phyloP scores from a whole-genome alignment of 2,329 filamentous ascomycete genomes.

The Aspergillus sp. region DNA sequence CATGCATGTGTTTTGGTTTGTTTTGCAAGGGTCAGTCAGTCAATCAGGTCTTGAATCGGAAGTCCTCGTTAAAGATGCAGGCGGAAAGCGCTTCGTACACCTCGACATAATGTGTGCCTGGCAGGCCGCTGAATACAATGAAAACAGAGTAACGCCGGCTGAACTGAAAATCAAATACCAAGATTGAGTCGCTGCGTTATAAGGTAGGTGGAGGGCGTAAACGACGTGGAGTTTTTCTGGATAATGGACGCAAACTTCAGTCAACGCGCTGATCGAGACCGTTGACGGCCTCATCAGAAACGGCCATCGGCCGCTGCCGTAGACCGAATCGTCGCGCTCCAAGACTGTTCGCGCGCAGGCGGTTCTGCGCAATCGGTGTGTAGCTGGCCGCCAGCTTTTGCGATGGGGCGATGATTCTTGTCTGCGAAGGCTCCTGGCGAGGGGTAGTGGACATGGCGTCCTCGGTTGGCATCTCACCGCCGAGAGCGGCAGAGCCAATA shows the following conservation, averaged over 20 bases:
- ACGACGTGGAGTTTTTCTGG: conserved; percentile 13
- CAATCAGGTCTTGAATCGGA: conserved; percentile 6
- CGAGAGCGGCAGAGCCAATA: conserved; percentile 8
- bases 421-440: conserved; percentile 29
- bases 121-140: conserved; percentile 3
- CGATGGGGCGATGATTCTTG: conserved; percentile 37
- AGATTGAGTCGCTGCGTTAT: conserved; percentile 28
- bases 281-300: conserved; percentile 28
- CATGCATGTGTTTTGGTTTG: background rate
- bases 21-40: background rate
- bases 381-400: conserved; percentile 40
- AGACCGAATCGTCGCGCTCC: conserved; percentile 39
- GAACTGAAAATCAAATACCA: conserved; percentile 20
- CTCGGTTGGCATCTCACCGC: conserved; percentile 24
- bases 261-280: conserved; percentile 35
- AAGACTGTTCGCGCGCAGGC: conserved; percentile 40
- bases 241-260: conserved; percentile 19
- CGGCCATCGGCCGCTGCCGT: conserved; percentile 31
- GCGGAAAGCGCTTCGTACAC: background rate
- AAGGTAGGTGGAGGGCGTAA: conserved; percentile 19
- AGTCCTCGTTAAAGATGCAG: conserved; percentile 6
- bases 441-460: conserved; percentile 21
- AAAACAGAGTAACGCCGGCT: conserved; percentile 22
- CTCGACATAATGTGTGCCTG: conserved; percentile 1
- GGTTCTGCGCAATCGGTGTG: conserved; percentile 41